Evolutionary conservation across 106 monocot genomes (phyloP).

Genomic region (Alisma plantagoaquatica): DNA sequence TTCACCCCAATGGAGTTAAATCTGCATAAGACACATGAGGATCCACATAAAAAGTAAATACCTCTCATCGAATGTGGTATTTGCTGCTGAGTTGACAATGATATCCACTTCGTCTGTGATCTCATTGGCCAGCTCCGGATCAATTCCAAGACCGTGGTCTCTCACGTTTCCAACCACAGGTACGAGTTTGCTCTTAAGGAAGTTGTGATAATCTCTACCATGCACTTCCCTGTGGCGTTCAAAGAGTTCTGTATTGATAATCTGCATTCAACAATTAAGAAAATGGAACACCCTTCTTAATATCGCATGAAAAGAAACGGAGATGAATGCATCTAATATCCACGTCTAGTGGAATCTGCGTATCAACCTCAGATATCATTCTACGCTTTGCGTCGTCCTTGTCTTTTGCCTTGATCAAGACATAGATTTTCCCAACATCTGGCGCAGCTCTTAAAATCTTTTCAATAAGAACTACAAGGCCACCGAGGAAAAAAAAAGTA

Average conservation of each 20-base stretch:
- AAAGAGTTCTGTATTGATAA: conserved; percentile 63
- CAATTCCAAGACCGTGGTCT: conserved; percentile 51
- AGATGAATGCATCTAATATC: not conserved
- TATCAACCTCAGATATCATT: conserved; percentile 53
- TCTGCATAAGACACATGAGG: too few species aligned
- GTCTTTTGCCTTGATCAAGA: conserved; percentile 71
- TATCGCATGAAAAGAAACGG: too few species aligned
- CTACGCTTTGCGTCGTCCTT: conserved; percentile 55
- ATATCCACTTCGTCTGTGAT: conserved; percentile 64
- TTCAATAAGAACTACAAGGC: conserved; percentile 71
- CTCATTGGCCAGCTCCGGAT: conserved; percentile 34
- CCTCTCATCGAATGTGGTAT: conserved; percentile 94
- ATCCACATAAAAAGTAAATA: conserved; percentile 5
- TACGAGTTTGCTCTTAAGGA: conserved; percentile 66
- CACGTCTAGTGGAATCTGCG: not conserved
- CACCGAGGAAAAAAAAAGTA: conserved; percentile 2
- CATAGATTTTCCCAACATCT: conserved; percentile 67
- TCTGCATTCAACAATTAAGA: conserved; percentile 19
- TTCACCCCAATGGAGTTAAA: not conserved
- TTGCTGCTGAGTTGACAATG: conserved; percentile 85
- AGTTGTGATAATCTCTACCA: conserved; percentile 48
- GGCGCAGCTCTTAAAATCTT: conserved; percentile 76
- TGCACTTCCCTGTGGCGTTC: conserved; percentile 43
- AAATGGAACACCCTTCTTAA: not conserved
- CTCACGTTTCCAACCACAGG: conserved; percentile 72